Conservation (phyloP, 2,329 filamentous ascomycete species). For the Neoscytalidium dimidiatum region DNA sequence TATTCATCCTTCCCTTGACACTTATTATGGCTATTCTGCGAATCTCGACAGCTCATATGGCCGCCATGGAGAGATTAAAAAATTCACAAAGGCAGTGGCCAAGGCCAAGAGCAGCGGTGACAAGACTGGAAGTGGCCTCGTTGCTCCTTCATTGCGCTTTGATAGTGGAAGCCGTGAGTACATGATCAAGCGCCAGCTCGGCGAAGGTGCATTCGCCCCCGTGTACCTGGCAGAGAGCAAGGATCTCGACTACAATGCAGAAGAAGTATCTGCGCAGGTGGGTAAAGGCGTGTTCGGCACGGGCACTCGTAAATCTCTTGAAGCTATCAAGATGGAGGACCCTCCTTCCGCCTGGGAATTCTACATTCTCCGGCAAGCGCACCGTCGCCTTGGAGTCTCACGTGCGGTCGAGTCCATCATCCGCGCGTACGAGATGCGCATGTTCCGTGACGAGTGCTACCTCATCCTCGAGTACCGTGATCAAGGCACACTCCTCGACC, state of each 20-base stretch:
- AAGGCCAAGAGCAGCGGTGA: constrained; percentile 59
- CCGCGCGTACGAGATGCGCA: constrained; percentile 83
- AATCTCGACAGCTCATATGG: constrained; percentile 65
- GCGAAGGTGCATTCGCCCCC: constrained; percentile 90
- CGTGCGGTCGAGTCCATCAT: constrained; percentile 78
- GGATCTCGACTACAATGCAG: constrained; percentile 53
- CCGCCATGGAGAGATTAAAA: constrained; percentile 75
- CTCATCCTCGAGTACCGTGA: constrained; percentile 84
- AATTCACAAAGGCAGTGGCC: constrained; percentile 69
- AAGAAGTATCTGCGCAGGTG: constrained; percentile 54
- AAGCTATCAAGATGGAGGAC: constrained; percentile 93
- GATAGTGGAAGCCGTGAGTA: constrained; percentile 68
- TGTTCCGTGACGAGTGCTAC: constrained; percentile 88
- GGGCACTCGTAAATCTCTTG: constrained; percentile 60
- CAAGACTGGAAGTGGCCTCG: constrained; percentile 62
- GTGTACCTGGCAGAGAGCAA: constrained; percentile 87
- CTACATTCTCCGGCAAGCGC: constrained; percentile 85
- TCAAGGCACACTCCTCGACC: constrained; percentile 90
- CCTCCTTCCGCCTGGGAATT: constrained; percentile 94
- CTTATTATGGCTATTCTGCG: constrained; percentile 80
- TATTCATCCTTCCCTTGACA: constrained; percentile 70
- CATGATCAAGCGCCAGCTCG: constrained; percentile 79
- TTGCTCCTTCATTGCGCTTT: constrained; percentile 69
- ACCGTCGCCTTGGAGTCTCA: constrained; percentile 70
- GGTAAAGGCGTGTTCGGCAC: constrained; percentile 62